Base-by-base conservation (phyloP, 257 asterid genomes). In the Henckelia pumila region DNA sequence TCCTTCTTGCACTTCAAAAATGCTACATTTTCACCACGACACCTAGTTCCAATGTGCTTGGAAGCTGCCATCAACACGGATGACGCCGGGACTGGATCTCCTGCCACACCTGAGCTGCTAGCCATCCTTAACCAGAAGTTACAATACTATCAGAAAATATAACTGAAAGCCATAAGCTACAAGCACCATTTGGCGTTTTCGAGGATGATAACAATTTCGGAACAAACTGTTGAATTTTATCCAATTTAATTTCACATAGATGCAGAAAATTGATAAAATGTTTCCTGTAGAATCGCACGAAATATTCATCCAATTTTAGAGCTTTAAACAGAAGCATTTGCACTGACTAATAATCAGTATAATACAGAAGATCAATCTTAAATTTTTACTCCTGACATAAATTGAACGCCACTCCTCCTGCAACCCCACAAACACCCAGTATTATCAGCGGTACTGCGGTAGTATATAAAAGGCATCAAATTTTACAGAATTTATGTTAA, bases 1-100 rank as follows among this genome's bases (percentile, higher is more conserved):
- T 82, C 84, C 84, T 86, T 88, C 80, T 86, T 83, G 85, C 97
- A 88, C 82, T 78, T 86, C 73, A 91, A 68, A 76, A 85, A 91
- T 4, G 95, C 96, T 58, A 86, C 21, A 77, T 91, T 88, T 81
- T 85, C 88, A 1, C 74, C 66, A 5, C 91, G 88, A 63, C 97
- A 91, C 61, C 63, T 82, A 11, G 81, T 84, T 58, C 88, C 84
- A 67, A 89, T 84, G 71, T 89, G 95, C 80, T 89, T 87, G 16
- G 93, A 86, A 1, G 93, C 75, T 29, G 91, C 83, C 93, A 87
- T 89, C 72, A 89, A 64, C 53, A 84, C 73, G 1, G 96, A 82
- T 0, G 93, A 88, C 56, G 92, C 73, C 0, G 95, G 97, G 72
- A 86, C 71, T 21, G 88, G 86, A 75, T 85, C 81, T 53, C 95